These are phyloP conservation scores for Boletus sensibilis DNA, from an alignment of 768 basidiomycete species.

Conservation along the genomic window DNA sequence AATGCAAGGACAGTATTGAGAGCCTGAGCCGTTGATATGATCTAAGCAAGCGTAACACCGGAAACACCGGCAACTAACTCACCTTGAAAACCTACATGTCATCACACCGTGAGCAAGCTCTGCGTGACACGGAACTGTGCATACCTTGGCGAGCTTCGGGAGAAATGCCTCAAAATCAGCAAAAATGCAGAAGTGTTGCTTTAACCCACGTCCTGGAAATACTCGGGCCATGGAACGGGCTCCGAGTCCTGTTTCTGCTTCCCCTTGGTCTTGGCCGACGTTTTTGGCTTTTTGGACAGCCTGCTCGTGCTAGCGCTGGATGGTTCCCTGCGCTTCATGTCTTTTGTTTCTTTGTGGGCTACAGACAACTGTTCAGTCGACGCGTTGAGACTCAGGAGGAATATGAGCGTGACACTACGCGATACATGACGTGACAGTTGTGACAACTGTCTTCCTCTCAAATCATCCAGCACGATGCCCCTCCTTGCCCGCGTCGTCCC, in stretches of 20 bases:
- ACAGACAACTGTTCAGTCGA: too few species aligned
- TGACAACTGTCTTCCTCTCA: not conserved
- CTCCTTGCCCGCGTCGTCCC: constrained; percentile 39
- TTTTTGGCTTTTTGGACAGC: constrained; percentile 18
- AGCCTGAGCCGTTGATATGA: constrained; percentile 46
- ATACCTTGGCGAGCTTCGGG: constrained; percentile 60
- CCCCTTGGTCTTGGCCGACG: constrained; percentile 11
- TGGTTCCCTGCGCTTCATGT: constrained; percentile 17
- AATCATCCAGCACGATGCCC: constrained; percentile 7
- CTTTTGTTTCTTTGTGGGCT: not conserved
- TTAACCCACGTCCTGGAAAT: constrained; percentile 53
- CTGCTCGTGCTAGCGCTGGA: not conserved
- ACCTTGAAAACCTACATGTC: constrained; percentile 44
- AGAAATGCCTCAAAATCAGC: constrained; percentile 1
- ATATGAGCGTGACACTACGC: constrained; percentile 20
- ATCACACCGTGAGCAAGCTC: not conserved
- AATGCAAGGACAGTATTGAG: constrained; percentile 89
- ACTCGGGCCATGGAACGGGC: constrained; percentile 51
- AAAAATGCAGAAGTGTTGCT: not conserved
- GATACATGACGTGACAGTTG: constrained; percentile 20
- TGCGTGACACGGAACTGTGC: not conserved
- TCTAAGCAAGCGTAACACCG: not conserved
- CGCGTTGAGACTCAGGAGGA: not conserved
- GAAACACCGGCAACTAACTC: not conserved
- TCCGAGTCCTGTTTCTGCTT: constrained; percentile 16